Base-by-base conservation (phyloP, 345 rosid species). In the Pistacia vera region DNA sequence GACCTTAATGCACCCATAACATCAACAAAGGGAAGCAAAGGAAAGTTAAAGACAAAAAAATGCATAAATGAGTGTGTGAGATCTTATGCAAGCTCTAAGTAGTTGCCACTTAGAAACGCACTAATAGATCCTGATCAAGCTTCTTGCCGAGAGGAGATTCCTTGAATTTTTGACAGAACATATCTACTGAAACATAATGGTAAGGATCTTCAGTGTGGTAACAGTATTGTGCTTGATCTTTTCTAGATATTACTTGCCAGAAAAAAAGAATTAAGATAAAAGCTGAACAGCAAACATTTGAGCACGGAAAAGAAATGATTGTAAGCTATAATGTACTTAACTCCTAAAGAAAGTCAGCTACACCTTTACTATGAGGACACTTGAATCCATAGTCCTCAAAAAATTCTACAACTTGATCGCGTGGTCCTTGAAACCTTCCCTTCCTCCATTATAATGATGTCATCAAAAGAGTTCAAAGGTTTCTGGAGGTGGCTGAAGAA, bases 221-320 rank as follows among this genome's bases (percentile, higher is more conserved):
- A 91, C 93, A 91, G 57, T 85, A 91, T 35, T 86, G 89, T 9
- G 74, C 84, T 78, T 91, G 92, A 75, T 91, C 96, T 22, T 77
- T 91, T 91, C 66, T 84, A 11, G 93, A 89, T 70, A 84, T 82
- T 3, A 22, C 25, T 0, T 22, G 25, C 25, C 25, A 22, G 25
- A 22, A 22, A 22, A 22, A 22, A 22, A 22, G 25, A 22, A 22
- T 22, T 22, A 22, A 22, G 25, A 22, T 22, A 22, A 22, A 22
- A 22, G 25, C 25, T 22, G 25, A 22, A 22, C 25, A 0, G 25
- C 25, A 22, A 22, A 22, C 25, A 22, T 0, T 22, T 22, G 25
- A 22, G 25, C 25, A 22, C 25, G 25, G 25, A 22, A 22, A 22
- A 22, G 25, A 22, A 22, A 22, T 22, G 25, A 22, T 22, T 22